Conservation (phyloP, 106 monocot genomes). For the Apostasia shenzhenica region DNA sequence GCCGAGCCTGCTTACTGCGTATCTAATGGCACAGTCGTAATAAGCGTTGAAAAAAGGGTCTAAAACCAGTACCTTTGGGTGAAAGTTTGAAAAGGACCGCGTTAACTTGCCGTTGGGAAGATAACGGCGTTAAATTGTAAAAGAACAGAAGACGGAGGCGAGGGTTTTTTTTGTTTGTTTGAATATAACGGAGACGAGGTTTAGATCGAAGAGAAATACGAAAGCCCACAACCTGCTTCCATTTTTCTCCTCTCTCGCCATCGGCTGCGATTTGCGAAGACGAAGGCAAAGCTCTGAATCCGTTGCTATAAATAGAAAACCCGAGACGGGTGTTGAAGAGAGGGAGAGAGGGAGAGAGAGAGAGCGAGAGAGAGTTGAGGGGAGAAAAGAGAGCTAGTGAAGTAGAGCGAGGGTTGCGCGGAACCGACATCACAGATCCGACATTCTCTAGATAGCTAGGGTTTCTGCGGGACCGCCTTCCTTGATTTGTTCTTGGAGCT, state of each 20-base stretch:
- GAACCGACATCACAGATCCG: background rate
- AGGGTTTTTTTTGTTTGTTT: background rate
- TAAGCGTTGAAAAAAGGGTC: too few relatives aligned
- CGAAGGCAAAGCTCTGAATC: slow-evolving; percentile 1
- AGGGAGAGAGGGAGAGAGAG: background rate
- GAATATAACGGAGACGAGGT: background rate
- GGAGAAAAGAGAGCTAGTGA: background rate
- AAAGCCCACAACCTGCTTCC: background rate
- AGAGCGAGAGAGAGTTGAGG: background rate
- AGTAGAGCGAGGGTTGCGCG: background rate
- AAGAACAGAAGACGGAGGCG: background rate
- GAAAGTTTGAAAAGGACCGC: too few relatives aligned
- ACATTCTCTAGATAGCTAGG: background rate
- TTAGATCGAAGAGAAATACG: background rate
- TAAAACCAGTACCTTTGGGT: too few relatives aligned
- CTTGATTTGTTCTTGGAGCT: background rate
- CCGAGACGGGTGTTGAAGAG: slow-evolving; percentile 1
- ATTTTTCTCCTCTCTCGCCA: background rate
- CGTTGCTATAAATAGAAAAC: background rate
- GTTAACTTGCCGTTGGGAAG: too few relatives aligned
- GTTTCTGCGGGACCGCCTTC: background rate
- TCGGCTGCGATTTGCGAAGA: background rate
- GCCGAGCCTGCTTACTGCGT: too few relatives aligned
- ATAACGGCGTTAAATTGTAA: background rate
- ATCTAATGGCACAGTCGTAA: too few relatives aligned